Evolutionary conservation across 345 rosid genomes (phyloP), one percentile per base, ranked within the genome.

Genomic region (Turritis glabra): DNA sequence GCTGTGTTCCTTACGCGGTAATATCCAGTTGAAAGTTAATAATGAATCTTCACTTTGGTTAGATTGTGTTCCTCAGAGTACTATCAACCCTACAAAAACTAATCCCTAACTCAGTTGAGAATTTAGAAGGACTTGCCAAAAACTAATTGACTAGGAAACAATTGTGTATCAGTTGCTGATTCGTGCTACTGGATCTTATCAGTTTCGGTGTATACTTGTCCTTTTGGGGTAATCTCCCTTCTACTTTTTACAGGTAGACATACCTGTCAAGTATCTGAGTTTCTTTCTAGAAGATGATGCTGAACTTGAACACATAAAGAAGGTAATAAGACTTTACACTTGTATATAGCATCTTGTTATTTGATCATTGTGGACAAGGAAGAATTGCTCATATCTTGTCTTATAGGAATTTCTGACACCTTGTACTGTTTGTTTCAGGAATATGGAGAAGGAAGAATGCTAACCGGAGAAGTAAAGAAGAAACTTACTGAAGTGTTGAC

Each of bases 211-310:
- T 65, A 19, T 59, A 66, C 13, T 11, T 21, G 19, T 2, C 5
- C 6, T 48, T 63, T 33, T 27, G 1, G 17, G 5, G 50, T 62
- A 54, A 48, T 46, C 22, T 23, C 3, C 10, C 25, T 19, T 56
- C 21, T 54, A 21, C 22, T 21, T 12, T 21, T 80, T 43, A 64
- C 86, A 90, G 98, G 96, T 90, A 1, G 98, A 94, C 76, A 92
- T 92, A 80, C 87, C 96, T 5, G 55, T 90, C 19, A 92, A 94
- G 81, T 94, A 90, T 80, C 82, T 90, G 38, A 83, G 79, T 41
- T 92, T 95, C 76, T 95, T 87, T 80, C 77, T 92, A 2, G 97
- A 92, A 66, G 97, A 95, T 71, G 97, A 95, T 79, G 74, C 60
- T 29, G 97, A 95, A 77, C 93, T 89, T 38, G 93, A 92, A 67